A percentile compares a stretch with the other conserved stretches of the same genome.
Evolutionary conservation across 2,329 filamentous ascomycete genomes (phyloP).

Genomic region (Teratosphaeriaceae sp.): DNA sequence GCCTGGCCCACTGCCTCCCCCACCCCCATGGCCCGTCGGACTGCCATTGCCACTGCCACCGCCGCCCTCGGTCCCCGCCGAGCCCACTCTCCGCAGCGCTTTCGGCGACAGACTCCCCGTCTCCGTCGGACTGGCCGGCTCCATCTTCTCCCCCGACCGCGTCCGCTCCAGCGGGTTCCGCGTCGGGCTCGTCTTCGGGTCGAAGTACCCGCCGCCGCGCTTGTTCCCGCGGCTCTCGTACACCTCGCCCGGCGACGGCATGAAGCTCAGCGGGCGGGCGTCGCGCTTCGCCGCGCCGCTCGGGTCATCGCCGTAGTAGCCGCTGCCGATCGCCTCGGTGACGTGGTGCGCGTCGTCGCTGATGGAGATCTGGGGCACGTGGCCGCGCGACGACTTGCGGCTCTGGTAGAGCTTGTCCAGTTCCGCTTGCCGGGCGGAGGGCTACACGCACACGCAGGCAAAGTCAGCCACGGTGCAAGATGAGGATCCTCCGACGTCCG

Average conservation of each 20-base stretch:
- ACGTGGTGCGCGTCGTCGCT: conserved; percentile 91
- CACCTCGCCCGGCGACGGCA: conserved; percentile 51
- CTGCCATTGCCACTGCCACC: conserved; percentile 9
- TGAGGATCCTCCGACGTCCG: too few relatives aligned
- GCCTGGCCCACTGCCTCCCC: conserved; percentile 17
- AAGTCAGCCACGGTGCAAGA: background rate
- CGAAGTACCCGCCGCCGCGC: conserved; percentile 24
- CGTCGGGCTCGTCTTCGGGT: conserved; percentile 15
- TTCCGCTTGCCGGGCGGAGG: conserved; percentile 37
- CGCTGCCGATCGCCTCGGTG: conserved; percentile 88
- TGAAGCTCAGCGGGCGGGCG: conserved; percentile 68
- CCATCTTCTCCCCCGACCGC: conserved; percentile 18
- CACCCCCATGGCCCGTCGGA: too few relatives aligned
- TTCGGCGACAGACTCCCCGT: conserved; percentile 13
- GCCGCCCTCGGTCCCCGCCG: conserved; percentile 23
- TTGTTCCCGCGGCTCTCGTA: conserved; percentile 29
- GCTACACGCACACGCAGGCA: conserved; percentile 19
- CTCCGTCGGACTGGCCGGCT: conserved; percentile 12
- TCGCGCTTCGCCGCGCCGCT: conserved; percentile 38
- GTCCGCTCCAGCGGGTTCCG: conserved; percentile 26
- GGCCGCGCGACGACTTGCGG: conserved; percentile 36
- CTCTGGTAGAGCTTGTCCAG: conserved; percentile 33
- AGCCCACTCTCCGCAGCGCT: conserved; percentile 29
- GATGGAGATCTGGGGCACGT: conserved; percentile 59
- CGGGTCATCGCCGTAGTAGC: conserved; percentile 62